phyloP scores from a whole-genome alignment of 2,329 filamentous ascomycete species.

The Colletotrichum siamense region DNA sequence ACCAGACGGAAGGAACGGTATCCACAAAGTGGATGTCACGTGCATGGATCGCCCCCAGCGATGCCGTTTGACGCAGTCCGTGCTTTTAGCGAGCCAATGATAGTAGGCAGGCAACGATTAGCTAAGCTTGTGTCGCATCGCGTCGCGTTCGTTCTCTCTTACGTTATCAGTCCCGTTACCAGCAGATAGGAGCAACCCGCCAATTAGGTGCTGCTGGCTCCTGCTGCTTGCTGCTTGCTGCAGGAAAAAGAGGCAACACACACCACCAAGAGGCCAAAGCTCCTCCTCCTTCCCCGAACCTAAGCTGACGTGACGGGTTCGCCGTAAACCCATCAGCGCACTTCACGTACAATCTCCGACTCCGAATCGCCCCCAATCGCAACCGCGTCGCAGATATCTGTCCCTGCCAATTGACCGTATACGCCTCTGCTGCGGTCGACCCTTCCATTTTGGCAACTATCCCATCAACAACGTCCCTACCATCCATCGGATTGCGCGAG shows the following conservation, averaged over 20 bases:
- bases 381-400: not conserved
- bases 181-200: not conserved
- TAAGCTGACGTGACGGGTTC: not conserved
- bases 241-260: not conserved
- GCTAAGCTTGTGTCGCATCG: not conserved
- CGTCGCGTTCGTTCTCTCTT: not conserved
- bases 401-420: not conserved
- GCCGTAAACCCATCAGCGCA: not conserved
- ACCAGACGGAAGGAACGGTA: not conserved
- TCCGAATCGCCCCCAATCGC: not conserved
- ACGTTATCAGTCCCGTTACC: not conserved
- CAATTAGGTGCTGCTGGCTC: not conserved
- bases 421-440: not conserved
- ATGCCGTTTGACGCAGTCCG: not conserved
- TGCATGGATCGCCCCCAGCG: not conserved
- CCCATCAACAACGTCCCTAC: not conserved
- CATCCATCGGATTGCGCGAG: not conserved
- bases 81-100: not conserved
- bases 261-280: conserved; percentile 6
- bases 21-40: not conserved
- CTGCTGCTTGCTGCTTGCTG: not conserved
- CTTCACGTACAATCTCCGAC: not conserved
- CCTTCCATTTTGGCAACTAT: no score
- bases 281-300: not conserved
- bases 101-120: rapidly evolving